Percentiles rank a stretch among this genome's conserved stretches.
These are phyloP conservation scores for Sungouiozyma intestinalis DNA, from an alignment of 805 yeast species.

Conservation along the genomic window DNA sequence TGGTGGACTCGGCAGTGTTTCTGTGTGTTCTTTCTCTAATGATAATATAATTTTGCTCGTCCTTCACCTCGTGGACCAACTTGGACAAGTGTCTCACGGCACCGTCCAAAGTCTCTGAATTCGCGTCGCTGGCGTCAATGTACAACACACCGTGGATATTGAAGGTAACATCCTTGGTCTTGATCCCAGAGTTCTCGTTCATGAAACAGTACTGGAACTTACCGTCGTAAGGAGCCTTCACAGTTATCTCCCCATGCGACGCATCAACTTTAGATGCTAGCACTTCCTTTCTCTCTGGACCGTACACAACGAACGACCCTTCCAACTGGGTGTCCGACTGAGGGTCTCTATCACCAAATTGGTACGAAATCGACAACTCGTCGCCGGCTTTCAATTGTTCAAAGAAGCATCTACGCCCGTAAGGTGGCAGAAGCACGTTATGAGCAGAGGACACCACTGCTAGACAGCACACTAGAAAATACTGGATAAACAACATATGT, in stretches of 20 bases:
- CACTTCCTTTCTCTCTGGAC: slow-evolving; percentile 35
- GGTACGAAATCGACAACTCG: slow-evolving; percentile 79
- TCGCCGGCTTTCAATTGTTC: slow-evolving; percentile 77
- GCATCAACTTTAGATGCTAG: slow-evolving; percentile 41
- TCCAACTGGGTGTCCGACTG: slow-evolving; percentile 53
- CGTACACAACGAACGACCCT: slow-evolving; percentile 54
- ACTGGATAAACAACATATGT: neutral
- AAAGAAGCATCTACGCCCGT: slow-evolving; percentile 80
- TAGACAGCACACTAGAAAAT: slow-evolving; percentile 4
- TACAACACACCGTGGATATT: slow-evolving; percentile 90
- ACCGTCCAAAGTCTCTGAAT: slow-evolving; percentile 69
- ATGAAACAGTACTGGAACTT: slow-evolving; percentile 83
- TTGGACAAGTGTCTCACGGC: slow-evolving; percentile 69
- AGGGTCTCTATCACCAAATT: slow-evolving; percentile 84
- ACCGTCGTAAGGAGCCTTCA: slow-evolving; percentile 59
- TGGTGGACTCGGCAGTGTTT: slow-evolving; percentile 96
- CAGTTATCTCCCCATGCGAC: slow-evolving; percentile 71
- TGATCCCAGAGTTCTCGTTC: slow-evolving; percentile 63
- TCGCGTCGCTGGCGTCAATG: slow-evolving; percentile 68
- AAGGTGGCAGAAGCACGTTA: slow-evolving; percentile 71
- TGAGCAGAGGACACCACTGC: slow-evolving; percentile 43
- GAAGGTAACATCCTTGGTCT: slow-evolving; percentile 85
- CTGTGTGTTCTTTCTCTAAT: slow-evolving; percentile 96
- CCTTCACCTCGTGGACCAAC: slow-evolving; percentile 75
- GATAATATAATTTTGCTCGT: slow-evolving; percentile 84